Conservation (phyloP, 208 protist genomes). For the Tritrichomonas musculus region DNA sequence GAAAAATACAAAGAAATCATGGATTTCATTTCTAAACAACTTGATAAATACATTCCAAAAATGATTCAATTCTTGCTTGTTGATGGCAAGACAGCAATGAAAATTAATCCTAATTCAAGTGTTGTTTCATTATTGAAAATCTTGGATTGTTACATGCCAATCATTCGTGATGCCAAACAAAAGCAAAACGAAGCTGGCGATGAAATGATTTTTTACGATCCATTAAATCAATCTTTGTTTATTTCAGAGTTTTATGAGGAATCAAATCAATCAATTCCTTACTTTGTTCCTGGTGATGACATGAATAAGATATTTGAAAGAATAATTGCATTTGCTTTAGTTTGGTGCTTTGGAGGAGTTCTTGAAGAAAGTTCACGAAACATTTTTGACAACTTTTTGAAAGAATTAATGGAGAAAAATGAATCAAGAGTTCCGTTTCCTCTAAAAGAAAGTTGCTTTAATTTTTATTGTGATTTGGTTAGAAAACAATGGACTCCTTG, state of each 20-base stretch:
- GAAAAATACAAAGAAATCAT: background rate
- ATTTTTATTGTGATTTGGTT: constrained; percentile 34
- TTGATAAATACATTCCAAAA: background rate
- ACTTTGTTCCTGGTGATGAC: constrained; percentile 59
- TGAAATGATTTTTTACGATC: background rate
- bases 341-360: constrained; percentile 88
- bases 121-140: background rate
- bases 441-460: constrained; percentile 22
- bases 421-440: constrained; percentile 64
- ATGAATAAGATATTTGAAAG: constrained; percentile 58
- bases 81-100: background rate
- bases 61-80: background rate
- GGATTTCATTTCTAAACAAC: background rate
- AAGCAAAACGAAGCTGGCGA: background rate
- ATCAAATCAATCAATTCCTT: constrained; percentile 68
- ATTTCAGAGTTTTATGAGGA: constrained; percentile 52
- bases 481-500: constrained; percentile 39
- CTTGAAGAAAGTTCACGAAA: constrained; percentile 70
- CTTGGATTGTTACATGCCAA: background rate
- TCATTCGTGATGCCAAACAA: background rate
- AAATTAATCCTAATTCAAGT: background rate
- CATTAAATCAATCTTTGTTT: background rate
- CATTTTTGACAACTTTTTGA: constrained; percentile 61
- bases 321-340: constrained; percentile 68
- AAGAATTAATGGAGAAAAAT: constrained; percentile 67